phyloP scores from a whole-genome alignment of 139 green algal species.

The Coelastrella sp. region DNA sequence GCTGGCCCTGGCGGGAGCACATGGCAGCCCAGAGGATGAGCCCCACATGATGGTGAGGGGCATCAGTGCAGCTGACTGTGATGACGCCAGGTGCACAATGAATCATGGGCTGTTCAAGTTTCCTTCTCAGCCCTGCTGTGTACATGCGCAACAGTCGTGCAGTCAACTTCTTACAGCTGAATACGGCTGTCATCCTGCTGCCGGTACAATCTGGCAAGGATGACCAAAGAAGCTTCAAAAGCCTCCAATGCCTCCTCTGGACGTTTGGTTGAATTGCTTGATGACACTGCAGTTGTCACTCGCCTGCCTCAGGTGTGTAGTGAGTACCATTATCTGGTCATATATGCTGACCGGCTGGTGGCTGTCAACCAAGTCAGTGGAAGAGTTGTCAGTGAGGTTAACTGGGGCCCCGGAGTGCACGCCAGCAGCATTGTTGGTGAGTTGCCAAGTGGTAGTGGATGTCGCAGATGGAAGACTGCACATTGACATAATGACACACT shows the following conservation, averaged over 20 bases:
- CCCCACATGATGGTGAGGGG: constrained; percentile 29
- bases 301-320: constrained; percentile 66
- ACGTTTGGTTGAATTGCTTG: neutral
- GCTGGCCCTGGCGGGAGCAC: constrained; percentile 17
- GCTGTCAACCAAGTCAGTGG: constrained; percentile 70
- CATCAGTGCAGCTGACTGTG: neutral
- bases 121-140: too few species aligned
- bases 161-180: neutral
- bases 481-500: neutral
- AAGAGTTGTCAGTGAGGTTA: constrained; percentile 3
- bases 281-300: neutral
- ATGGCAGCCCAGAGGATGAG: constrained; percentile 42
- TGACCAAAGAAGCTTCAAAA: too few species aligned
- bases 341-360: constrained; percentile 68
- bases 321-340: constrained; percentile 84
- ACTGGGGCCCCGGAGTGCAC: constrained; percentile 27
- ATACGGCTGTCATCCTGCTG: neutral
- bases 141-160: too few species aligned
- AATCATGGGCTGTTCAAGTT: neutral
- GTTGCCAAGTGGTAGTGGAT: neutral
- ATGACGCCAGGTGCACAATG: neutral
- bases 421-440: constrained; percentile 5
- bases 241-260: too few species aligned
- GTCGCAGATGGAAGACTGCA: neutral
- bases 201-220: neutral